A percentile compares a stretch with the other conserved stretches of the same genome.
phyloP scores from a whole-genome alignment of 768 basidiomycete genomes.

The Cubamyces lactineus region DNA sequence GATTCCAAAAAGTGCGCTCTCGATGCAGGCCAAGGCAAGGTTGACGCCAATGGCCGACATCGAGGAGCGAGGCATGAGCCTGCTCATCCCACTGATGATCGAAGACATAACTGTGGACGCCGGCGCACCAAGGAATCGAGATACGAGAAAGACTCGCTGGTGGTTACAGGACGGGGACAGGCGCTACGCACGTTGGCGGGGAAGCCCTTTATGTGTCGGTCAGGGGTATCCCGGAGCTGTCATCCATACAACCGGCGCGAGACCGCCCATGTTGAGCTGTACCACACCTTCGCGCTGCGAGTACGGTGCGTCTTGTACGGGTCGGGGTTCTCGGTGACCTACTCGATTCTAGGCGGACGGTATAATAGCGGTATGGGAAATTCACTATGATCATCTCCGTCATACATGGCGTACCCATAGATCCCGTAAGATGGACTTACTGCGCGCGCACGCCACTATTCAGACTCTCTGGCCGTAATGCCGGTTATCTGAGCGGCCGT shows the following conservation, averaged over 20 bases:
- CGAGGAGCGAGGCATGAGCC: slow-evolving; percentile 5
- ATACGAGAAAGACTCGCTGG: not conserved
- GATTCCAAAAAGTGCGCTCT: slow-evolving; percentile 12
- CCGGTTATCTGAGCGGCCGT: too few relatives aligned
- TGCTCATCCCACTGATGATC: slow-evolving; percentile 4
- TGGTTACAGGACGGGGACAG: not conserved
- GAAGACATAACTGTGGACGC: slow-evolving; percentile 15
- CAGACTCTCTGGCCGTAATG: not conserved
- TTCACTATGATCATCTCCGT: slow-evolving; percentile 1
- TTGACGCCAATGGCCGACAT: slow-evolving; percentile 13
- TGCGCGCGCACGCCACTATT: not conserved
- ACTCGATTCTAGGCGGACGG: not conserved
- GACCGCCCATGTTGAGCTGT: not conserved
- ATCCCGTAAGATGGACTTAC: not conserved
- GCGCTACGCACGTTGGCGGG: not conserved
- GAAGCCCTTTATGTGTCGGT: slow-evolving; percentile 7
- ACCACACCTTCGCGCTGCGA: slow-evolving; percentile 1
- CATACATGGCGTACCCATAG: slow-evolving; percentile 1
- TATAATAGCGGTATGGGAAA: not conserved
- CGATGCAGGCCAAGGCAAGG: slow-evolving; percentile 12
- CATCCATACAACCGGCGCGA: not conserved
- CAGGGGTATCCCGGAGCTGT: not conserved
- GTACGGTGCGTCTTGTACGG: not conserved
- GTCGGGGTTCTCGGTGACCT: slow-evolving; percentile 5
- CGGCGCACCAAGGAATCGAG: slow-evolving; percentile 8